Conservation (phyloP, 2,329 filamentous ascomycete genomes). For the Alternaria hordeiaustralica region DNA sequence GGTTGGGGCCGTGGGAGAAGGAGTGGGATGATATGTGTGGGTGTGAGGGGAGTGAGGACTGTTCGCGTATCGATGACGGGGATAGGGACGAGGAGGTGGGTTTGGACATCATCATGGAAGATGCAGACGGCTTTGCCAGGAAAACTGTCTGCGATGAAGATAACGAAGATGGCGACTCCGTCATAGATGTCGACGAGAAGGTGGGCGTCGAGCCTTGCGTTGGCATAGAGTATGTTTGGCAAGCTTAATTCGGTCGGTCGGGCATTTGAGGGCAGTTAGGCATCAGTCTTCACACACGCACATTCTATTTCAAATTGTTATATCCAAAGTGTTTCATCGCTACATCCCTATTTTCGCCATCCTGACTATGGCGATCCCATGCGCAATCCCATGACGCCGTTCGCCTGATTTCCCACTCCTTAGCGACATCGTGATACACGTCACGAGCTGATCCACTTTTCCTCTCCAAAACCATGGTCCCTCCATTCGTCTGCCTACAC, state of each 20-base stretch:
- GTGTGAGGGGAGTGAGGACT: not conserved
- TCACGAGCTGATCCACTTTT: not conserved
- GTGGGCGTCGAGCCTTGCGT: not conserved
- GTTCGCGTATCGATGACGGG: not conserved
- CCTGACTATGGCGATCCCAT: not conserved
- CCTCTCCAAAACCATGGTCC: not conserved
- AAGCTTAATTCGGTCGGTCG: not conserved
- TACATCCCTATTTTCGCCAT: not conserved
- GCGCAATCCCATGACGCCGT: not conserved
- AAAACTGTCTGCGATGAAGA: not conserved
- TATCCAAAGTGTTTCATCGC: not conserved
- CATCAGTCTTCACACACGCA: not conserved
- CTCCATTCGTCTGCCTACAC: not conserved
- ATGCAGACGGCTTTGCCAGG: not conserved
- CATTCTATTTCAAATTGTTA: not conserved
- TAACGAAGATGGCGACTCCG: not conserved
- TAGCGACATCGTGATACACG: not conserved
- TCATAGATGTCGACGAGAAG: not conserved
- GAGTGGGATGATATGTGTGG: not conserved
- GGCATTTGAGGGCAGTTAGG: not conserved
- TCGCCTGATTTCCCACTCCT: not conserved
- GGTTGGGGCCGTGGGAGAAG: not conserved
- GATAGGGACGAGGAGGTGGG: not conserved
- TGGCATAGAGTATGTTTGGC: not conserved
- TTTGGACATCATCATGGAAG: not conserved